A percentile compares a stretch with the other conserved stretches of the same genome.
Conservation (phyloP, 805 yeast genomes). For the Kodamaea nitidulidarum region DNA sequence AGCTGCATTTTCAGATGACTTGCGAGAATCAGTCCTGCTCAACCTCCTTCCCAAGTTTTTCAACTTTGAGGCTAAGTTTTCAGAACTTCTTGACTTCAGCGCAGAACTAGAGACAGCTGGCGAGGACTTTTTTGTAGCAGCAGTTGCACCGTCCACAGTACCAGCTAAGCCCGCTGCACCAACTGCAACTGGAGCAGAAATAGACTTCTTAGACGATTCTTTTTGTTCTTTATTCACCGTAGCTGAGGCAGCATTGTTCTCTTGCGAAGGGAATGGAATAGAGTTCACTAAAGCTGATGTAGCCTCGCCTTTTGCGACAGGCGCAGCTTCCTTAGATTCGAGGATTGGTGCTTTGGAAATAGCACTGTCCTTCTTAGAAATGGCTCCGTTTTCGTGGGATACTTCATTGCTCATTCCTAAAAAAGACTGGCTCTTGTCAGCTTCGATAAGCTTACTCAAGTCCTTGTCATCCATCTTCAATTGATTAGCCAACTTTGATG, state of each 20-base stretch:
- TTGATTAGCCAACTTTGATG: conserved; percentile 27
- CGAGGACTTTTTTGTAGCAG: conserved; percentile 17
- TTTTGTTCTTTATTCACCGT: conserved; percentile 7
- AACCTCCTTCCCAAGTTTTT: conserved; percentile 16
- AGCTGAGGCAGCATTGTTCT: background rate
- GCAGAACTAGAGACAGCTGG: conserved; percentile 11
- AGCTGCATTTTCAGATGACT: background rate
- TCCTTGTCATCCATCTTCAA: conserved; percentile 31
- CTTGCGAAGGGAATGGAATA: background rate
- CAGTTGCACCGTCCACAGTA: conserved; percentile 22
- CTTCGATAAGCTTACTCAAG: conserved; percentile 13
- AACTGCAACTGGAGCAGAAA: background rate
- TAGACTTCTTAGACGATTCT: conserved; percentile 9
- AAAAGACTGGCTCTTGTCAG: conserved; percentile 16
- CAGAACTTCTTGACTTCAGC: conserved; percentile 13
- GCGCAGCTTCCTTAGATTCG: background rate
- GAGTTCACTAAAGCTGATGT: conserved; percentile 3
- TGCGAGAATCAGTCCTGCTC: conserved; percentile 10
- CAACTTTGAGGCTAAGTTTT: conserved; percentile 9
- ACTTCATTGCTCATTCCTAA: conserved; percentile 25
- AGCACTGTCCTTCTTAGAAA: conserved; percentile 3
- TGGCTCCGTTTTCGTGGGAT: conserved; percentile 20
- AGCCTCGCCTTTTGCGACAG: background rate
- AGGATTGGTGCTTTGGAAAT: background rate
- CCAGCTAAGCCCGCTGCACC: background rate